These are phyloP conservation scores for Aschersonia sp. DNA, from an alignment of 2,329 filamentous ascomycete genomes.

Conservation along the genomic window DNA sequence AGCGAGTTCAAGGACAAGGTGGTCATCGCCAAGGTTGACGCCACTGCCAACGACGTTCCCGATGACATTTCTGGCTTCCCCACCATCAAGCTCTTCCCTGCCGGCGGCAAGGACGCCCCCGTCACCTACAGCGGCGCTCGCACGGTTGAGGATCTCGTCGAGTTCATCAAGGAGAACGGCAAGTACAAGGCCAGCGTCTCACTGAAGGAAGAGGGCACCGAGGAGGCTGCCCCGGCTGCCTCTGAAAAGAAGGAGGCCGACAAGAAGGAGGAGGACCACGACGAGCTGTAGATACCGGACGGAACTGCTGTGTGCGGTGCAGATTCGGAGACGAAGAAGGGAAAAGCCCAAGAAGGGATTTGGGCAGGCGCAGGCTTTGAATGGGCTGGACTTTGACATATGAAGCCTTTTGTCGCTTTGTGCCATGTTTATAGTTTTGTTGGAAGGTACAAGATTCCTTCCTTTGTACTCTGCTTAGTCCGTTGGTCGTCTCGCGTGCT, in stretches of 20 bases:
- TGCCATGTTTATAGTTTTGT: no score
- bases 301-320: no score
- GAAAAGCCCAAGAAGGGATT: conserved; percentile 21
- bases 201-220: conserved; percentile 36
- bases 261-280: conserved; percentile 26
- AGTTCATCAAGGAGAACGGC: conserved; percentile 91
- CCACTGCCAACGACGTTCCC: conserved; percentile 88
- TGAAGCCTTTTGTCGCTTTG: no score
- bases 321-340: conserved; percentile 15
- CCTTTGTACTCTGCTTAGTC: no score
- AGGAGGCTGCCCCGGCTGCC: conserved; percentile 39
- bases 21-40: conserved; percentile 93
- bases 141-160: conserved; percentile 78
- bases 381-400: conserved; percentile 43
- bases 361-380: no score
- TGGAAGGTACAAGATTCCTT: no score
- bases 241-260: conserved; percentile 31
- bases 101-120: conserved; percentile 72
- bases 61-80: conserved; percentile 97
- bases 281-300: background rate
- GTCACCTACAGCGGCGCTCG: conserved; percentile 79
- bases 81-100: conserved; percentile 95
- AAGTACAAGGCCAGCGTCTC: conserved; percentile 66
- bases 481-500: no score
- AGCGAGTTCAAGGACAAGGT: conserved; percentile 72